Base-by-base conservation (phyloP, 176 grass and related monocot species). In the Musa itinerans region DNA sequence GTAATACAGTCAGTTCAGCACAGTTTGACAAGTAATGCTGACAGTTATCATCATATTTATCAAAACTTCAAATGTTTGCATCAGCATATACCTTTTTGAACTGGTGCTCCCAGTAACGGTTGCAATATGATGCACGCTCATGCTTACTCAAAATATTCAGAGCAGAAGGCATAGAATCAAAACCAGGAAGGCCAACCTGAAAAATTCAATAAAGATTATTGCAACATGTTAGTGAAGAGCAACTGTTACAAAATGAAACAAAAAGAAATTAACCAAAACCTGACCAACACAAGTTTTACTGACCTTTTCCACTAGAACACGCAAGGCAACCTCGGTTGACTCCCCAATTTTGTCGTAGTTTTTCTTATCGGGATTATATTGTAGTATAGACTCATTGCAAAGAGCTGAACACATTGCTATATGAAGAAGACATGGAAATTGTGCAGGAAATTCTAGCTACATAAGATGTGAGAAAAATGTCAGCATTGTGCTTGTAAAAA, bases 141-240 rank as follows among this genome's bases (percentile, higher is more conserved):
- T 91, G 86, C 69, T 94, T 99, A 23, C 82, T 94, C 76, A 99
- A 66, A 84, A 99, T 91, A 79, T 89, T 99, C 56, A 99, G 76
- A 73, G 95, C 90, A 65, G 90, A 91, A 79, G 90, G 95, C 95
- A 98, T 98, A 65, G 95, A 93, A 84, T 98, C 90, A 93, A 98
- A 98, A 82, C 95, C 95, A 82, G 95, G 95, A 83, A 98, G 95
- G 65, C 95, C 95, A 54, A 98, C 95, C 95, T 98, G 83, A 84
- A 6, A 81, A 72, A 71, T 50, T 53, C 4, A 63, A 75, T 57
- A 68, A 79, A 55, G 67, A 25, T 67, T 63, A 50, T 10, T 55
- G 10, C 4, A 25, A 54, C 53, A 34, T 73, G 24, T 78, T n/a
- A 27, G 1, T 24, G 11, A 55, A n/a, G 29, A 78, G 13, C 20